Base-by-base conservation (phyloP, 1,284 basidiomycete genomes). In the Puccinia polysora region DNA sequence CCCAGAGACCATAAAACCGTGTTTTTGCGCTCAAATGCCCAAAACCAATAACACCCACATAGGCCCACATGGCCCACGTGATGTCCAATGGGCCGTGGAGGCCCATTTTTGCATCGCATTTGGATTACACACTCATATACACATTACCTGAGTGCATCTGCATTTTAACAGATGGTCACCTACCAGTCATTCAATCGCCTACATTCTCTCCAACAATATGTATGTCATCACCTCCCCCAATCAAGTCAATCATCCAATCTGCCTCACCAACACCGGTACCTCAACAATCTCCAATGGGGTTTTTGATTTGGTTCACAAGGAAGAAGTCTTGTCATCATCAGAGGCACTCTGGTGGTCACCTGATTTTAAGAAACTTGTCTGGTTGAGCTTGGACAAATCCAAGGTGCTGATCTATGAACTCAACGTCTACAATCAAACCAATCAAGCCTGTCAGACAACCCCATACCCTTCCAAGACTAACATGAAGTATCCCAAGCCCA, bases 151-250 rank as follows among this genome's bases (percentile, higher is more conserved):
- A n/a, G n/a, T n/a, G n/a, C n/a, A n/a, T n/a, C n/a, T n/a, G n/a
- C n/a, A n/a, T n/a, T n/a, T n/a, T n/a, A n/a, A n/a, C n/a, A n/a
- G 85, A 5, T 96, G 91, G 90, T 86, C 91, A 3, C 91, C 91
- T 1, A 87, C 86, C 1, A 89, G 89, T 10, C 82, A 84, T 68
- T 85, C 87, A 20, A 86, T 97, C 74, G 90, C 91, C 2, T 95
- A 86, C 77, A 91, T 96, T 2, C 82, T 83, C 38, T 82, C 83
- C 47, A 94, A 93, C 78, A 91, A 96, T 77, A 82, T 97, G 10
- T 96, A 90, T 77, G 82, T 96, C 59, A 80, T 90, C 10, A 83
- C 87, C 0, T 6, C 82, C n/a, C n/a, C n/a, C n/a, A n/a, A n/a
- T n/a, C n/a, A n/a, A n/a, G n/a, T n/a, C n/a, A n/a, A n/a, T n/a